Evolutionary conservation across 371 early-diverging fungal species (phyloP), one percentile per base, ranked within the genome.

Genomic region (Amoeboaphelidium occidentale): DNA sequence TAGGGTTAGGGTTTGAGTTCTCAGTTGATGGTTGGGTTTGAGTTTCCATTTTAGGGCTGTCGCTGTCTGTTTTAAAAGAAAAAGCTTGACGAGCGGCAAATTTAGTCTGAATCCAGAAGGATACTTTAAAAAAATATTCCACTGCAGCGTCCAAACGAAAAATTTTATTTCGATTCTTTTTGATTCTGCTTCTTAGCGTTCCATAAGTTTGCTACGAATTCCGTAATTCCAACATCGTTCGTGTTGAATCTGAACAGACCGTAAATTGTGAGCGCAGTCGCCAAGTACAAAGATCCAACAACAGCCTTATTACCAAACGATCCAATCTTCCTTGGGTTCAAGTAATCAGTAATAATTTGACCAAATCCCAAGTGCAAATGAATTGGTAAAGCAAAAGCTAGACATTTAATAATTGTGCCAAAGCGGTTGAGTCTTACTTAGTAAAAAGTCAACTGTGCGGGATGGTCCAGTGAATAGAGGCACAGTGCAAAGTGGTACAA

Each of bases 211-310:
- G 70, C 65, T 52, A 84, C 65, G 55, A 84, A 69, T 61, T 81
- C 86, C 45, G 90, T 88, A 51, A 94, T 63, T 25, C 96, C 93
- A 50, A 92, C 71, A 55, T 94, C 93, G 47, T 82, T 72, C 25
- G 90, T 90, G 70, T 94, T 94, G 75, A 92, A 78, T 57, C 76
- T 66, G 69, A 81, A 94, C 59, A 77, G 78, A 24, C 88, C 94
- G 55, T 82, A 78, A 51, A 91, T 62, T 13, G 72, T 62, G 55
- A 76, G 64, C 6, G 75, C 74, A 22, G 92, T 87, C 42, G 69
- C 63, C 6, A 63, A 62, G 43, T 73, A 72, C 41, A 88, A 67
- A 48, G 70, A 53, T 65, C 74, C 76, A 50, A 51, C 64, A 47
- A 66, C 52, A 52, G 80, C 56, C 47, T 67, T 65, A 73, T 79